A percentile compares a stretch with the other conserved stretches of the same genome.
phyloP scores from a whole-genome alignment of 805 yeast species.

The Candida tibetensis region DNA sequence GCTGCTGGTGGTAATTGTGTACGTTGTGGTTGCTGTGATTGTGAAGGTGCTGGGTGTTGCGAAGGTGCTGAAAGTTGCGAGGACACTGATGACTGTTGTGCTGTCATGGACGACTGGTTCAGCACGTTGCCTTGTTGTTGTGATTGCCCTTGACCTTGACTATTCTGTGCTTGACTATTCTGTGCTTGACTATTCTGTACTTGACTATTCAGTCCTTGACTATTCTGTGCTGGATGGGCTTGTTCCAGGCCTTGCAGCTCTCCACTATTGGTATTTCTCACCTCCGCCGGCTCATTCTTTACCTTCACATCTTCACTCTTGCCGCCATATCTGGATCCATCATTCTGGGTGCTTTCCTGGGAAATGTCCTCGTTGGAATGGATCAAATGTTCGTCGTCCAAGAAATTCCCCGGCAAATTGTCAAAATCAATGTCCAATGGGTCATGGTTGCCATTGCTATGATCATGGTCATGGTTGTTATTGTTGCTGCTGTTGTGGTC shows the following conservation, averaged over 20 bases:
- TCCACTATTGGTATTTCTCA: no score
- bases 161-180: neutral
- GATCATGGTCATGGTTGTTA: slow-evolving; percentile 1
- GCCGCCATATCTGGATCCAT: neutral
- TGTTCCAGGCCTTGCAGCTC: no score
- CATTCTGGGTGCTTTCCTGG: slow-evolving; percentile 1
- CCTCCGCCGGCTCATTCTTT: neutral
- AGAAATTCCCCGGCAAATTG: slow-evolving; percentile 17
- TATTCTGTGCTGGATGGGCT: no score
- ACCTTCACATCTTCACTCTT: no score
- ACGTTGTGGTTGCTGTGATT: no score
- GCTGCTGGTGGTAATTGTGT: slow-evolving; percentile 1
- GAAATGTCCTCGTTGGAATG: neutral
- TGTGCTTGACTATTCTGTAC: no score
- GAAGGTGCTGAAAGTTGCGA: neutral
- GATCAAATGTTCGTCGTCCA: slow-evolving; percentile 10
- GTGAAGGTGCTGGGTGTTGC: neutral
- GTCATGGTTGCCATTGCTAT: slow-evolving; percentile 3
- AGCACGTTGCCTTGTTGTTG: no score
- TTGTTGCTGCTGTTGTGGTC: no score
- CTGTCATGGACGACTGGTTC: neutral
- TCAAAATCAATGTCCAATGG: slow-evolving; percentile 19
- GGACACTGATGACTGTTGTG: neutral
- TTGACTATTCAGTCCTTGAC: no score
- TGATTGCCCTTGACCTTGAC: neutral